A percentile compares a stretch with the other conserved stretches of the same genome.
phyloP scores from a whole-genome alignment of 768 basidiomycete species.

The Termitomyces sp. region DNA sequence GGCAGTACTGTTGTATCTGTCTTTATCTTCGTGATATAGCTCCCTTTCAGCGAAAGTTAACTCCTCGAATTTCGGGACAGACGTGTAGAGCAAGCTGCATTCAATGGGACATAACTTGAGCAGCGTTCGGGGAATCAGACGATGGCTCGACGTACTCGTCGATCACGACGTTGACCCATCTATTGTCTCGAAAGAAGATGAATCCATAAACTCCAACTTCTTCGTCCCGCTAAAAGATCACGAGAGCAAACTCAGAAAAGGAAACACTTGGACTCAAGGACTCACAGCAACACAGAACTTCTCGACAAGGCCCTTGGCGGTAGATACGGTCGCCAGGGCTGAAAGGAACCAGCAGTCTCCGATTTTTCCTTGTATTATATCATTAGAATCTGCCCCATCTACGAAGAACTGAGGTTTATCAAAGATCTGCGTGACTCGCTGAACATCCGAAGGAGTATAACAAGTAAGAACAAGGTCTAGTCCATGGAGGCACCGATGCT shows the following conservation, averaged over 20 bases:
- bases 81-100: conserved; percentile 43
- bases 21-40: conserved; percentile 51
- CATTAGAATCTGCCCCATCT: conserved; percentile 42
- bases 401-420: conserved; percentile 48
- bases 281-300: conserved; percentile 43
- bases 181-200: conserved; percentile 50
- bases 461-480: conserved; percentile 20
- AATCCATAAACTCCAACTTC: conserved; percentile 56
- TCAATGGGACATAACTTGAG: not conserved
- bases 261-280: not conserved
- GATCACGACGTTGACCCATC: conserved; percentile 52
- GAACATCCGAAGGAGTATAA: conserved; percentile 37
- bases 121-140: not conserved
- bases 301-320: conserved; percentile 44
- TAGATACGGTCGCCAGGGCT: conserved; percentile 48
- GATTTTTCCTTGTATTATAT: conserved; percentile 49
- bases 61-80: conserved; percentile 49
- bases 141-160: conserved; percentile 45
- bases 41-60: conserved; percentile 36
- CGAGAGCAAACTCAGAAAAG: not conserved
- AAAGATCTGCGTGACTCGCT: conserved; percentile 47
- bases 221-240: conserved; percentile 40
- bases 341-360: conserved; percentile 58
- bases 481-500: conserved; percentile 43
- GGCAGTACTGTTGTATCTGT: conserved; percentile 39